A percentile compares a stretch with the other conserved stretches of the same genome.
These are phyloP conservation scores for Trichoderma virens DNA, from an alignment of 495 filamentous ascomycete species.

Conservation along the genomic window DNA sequence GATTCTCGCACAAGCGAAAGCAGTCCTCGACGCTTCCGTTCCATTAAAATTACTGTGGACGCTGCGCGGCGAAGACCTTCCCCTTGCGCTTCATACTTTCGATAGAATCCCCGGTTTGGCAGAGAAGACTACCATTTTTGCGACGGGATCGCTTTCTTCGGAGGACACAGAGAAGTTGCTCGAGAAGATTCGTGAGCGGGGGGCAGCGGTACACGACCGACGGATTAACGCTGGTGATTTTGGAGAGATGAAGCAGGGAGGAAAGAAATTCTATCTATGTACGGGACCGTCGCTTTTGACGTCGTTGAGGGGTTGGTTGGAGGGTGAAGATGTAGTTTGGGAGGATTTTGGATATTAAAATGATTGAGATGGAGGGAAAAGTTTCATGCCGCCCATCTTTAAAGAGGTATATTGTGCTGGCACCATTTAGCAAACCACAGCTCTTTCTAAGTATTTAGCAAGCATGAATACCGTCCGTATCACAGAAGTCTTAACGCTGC, in stretches of 20 bases:
- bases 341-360: slow-evolving; percentile 65
- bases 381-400: no score
- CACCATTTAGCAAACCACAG: no score
- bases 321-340: slow-evolving; percentile 51
- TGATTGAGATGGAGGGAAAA: no score
- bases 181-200: slow-evolving; percentile 22
- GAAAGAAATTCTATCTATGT: slow-evolving; percentile 59
- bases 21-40: slow-evolving; percentile 29
- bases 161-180: slow-evolving; percentile 21
- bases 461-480: no score
- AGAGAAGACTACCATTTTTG: slow-evolving; percentile 47
- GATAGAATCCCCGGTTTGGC: slow-evolving; percentile 42
- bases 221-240: slow-evolving; percentile 52
- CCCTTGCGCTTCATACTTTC: slow-evolving; percentile 53
- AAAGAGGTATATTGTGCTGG: no score
- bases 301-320: slow-evolving; percentile 53
- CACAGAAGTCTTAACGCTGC: no score
- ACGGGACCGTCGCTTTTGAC: slow-evolving; percentile 49
- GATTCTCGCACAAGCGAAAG: slow-evolving; percentile 53
- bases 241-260: slow-evolving; percentile 23
- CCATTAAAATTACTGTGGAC: slow-evolving; percentile 58
- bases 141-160: slow-evolving; percentile 40
- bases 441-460: no score
- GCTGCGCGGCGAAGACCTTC: slow-evolving; percentile 51
- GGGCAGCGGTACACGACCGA: slow-evolving; percentile 38